A percentile compares a stretch with the other conserved stretches of the same genome.
These are phyloP conservation scores for Agroathelia rolfsii DNA, from an alignment of 1,284 basidiomycete species.

Conservation along the genomic window DNA sequence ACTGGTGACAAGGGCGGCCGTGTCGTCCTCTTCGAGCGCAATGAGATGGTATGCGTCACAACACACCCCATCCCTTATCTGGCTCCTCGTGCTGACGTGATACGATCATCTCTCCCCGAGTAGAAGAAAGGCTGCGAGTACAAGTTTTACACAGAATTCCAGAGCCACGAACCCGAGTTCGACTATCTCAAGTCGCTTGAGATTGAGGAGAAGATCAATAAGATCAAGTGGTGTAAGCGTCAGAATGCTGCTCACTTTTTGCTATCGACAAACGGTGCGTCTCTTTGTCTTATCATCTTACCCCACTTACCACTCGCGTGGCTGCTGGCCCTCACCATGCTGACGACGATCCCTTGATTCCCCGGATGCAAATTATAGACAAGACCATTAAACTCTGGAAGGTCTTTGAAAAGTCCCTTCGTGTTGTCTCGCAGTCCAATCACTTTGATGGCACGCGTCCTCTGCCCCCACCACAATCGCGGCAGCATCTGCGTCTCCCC, in stretches of 20 bases:
- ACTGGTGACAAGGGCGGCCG: conserved; percentile 99
- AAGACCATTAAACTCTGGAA: conserved; percentile 99
- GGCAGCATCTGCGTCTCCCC: conserved; percentile 66
- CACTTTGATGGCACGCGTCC: conserved; percentile 72
- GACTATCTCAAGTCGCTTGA: conserved; percentile 99
- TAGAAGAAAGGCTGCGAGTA: conserved; percentile 99
- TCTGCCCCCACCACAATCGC: conserved; percentile 47
- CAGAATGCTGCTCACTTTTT: conserved; percentile 98
- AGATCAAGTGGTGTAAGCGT: conserved; percentile 99
- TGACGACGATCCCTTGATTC: background rate
- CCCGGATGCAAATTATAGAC: conserved; percentile 45
- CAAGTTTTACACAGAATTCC: conserved; percentile 99
- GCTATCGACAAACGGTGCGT: conserved; percentile 88
- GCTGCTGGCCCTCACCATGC: background rate
- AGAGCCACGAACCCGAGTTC: conserved; percentile 99
- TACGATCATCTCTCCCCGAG: too few species aligned
- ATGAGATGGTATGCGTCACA: conserved; percentile 75
- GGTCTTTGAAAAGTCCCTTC: conserved; percentile 96
- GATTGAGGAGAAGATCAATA: conserved; percentile 99
- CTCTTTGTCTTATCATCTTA: conserved; percentile 8
- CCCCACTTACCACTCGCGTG: background rate
- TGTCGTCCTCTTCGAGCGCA: conserved; percentile 97
- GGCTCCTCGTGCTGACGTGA: conserved; percentile 7
- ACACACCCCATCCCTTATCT: conserved; percentile 2
- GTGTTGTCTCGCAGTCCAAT: conserved; percentile 96